Conservation (phyloP, 176 grass and related monocot species). For the Puccinellia tenuiflora region DNA sequence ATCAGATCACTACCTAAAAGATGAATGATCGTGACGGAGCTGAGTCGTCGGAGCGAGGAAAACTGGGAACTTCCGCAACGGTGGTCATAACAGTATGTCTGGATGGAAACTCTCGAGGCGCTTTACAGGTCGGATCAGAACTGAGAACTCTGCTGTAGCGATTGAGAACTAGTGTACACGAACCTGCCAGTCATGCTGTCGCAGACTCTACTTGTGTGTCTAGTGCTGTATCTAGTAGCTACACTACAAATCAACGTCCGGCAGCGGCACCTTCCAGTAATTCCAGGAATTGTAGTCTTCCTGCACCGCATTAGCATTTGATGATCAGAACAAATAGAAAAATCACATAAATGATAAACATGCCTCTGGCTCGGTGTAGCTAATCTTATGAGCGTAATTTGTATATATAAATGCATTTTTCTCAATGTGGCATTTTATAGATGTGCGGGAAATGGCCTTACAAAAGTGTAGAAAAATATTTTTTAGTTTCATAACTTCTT, state of each 20-base stretch:
- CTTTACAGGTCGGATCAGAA: slow-evolving; percentile 32
- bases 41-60: neutral
- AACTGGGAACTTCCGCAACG: neutral
- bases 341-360: neutral
- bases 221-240: slow-evolving; percentile 25
- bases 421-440: neutral
- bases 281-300: slow-evolving; percentile 87
- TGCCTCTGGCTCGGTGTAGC: neutral
- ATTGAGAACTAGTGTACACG: slow-evolving; percentile 34
- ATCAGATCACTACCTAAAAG: slow-evolving; percentile 43
- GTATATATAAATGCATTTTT: neutral
- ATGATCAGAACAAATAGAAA: slow-evolving; percentile 18
- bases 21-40: slow-evolving; percentile 26
- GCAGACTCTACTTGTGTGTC: slow-evolving; percentile 25
- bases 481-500: neutral
- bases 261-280: slow-evolving; percentile 67
- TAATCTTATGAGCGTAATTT: neutral
- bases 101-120: neutral
- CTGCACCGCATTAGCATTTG: slow-evolving; percentile 29
- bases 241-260: slow-evolving; percentile 51
- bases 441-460: neutral
- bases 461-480: neutral
- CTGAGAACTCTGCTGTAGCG: neutral
- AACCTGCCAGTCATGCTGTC: slow-evolving; percentile 8
- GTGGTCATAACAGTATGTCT: slow-evolving; percentile 12